Evolutionary conservation across 1,284 basidiomycete genomes (phyloP).

Genomic region (Kwoniella shivajii): DNA sequence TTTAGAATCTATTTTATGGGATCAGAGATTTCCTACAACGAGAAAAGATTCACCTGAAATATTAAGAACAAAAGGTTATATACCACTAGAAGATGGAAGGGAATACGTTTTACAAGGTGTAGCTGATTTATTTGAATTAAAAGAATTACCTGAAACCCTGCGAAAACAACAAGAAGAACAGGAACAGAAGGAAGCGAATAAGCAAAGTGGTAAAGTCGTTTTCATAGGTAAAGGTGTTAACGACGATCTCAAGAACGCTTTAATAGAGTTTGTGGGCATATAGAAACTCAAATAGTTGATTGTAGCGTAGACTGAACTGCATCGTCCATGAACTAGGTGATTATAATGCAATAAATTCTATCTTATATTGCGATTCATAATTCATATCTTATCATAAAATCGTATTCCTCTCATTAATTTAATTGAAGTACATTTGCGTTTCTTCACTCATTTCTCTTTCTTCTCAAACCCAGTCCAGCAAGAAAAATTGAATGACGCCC

Average conservation of each 20-base stretch:
- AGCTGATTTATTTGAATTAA: slow-evolving; percentile 78
- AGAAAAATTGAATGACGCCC: too few species aligned
- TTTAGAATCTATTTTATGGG: slow-evolving; percentile 79
- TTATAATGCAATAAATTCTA: too few species aligned
- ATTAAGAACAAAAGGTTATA: slow-evolving; percentile 80
- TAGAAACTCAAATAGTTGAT: not conserved
- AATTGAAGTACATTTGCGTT: too few species aligned
- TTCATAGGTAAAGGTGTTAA: slow-evolving; percentile 79
- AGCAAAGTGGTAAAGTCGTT: slow-evolving; percentile 71
- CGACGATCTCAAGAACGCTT: slow-evolving; percentile 23
- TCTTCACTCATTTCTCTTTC: too few species aligned
- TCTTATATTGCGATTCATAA: too few species aligned
- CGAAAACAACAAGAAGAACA: slow-evolving; percentile 59
- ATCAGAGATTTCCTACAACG: slow-evolving; percentile 46
- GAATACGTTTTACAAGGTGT: slow-evolving; percentile 82
- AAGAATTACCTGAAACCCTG: slow-evolving; percentile 54
- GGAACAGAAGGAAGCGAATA: not conserved
- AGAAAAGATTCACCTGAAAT: slow-evolving; percentile 58
- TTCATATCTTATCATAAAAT: too few species aligned
- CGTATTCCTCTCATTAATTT: too few species aligned
- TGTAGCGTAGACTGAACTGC: not conserved
- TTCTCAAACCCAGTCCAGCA: too few species aligned
- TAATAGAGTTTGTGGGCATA: slow-evolving; percentile 15
- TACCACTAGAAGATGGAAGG: slow-evolving; percentile 60
- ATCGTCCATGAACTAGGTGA: too few species aligned